Conservation (phyloP, 495 filamentous ascomycete species). For the Hypoxylon cercidicola region DNA sequence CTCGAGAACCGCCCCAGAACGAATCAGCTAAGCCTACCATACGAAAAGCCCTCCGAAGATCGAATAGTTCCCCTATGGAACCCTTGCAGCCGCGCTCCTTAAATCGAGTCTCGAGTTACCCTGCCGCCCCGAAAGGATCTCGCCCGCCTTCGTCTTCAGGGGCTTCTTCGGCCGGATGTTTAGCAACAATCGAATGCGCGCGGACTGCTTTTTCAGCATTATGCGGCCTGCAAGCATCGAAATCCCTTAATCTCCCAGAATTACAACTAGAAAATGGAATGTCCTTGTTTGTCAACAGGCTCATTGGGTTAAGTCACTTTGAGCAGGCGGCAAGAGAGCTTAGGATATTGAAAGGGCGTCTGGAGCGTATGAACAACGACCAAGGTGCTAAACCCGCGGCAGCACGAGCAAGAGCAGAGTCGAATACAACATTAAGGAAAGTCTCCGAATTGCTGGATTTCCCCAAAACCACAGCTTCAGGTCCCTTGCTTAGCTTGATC, state of each 20-base stretch:
- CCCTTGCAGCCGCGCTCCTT: conserved; percentile 64
- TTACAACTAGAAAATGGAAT: conserved; percentile 87
- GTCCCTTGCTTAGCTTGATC: conserved; percentile 56
- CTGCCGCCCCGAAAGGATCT: conserved; percentile 38
- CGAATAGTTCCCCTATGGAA: conserved; percentile 58
- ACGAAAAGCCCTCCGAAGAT: conserved; percentile 54
- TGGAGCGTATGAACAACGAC: conserved; percentile 55
- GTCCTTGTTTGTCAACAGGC: conserved; percentile 76
- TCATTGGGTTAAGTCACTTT: conserved; percentile 77
- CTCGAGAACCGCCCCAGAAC: conserved; percentile 43
- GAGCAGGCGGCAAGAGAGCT: conserved; percentile 83
- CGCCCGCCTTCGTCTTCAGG: conserved; percentile 7
- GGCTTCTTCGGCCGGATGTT: conserved; percentile 45
- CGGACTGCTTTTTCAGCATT: conserved; percentile 77
- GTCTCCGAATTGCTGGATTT: conserved; percentile 75
- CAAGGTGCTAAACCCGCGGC: conserved; percentile 44
- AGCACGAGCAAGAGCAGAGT: conserved; percentile 33
- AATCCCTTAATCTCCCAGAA: conserved; percentile 62
- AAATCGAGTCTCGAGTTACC: conserved; percentile 63
- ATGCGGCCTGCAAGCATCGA: conserved; percentile 63
- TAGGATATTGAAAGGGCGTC: conserved; percentile 70
- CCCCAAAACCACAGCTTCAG: conserved; percentile 49
- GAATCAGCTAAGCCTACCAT: conserved; percentile 48
- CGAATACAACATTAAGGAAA: conserved; percentile 54
- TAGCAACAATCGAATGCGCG: conserved; percentile 76